Base-by-base conservation (phyloP, 2,329 filamentous ascomycete genomes). In the Microascus cirrosus region DNA sequence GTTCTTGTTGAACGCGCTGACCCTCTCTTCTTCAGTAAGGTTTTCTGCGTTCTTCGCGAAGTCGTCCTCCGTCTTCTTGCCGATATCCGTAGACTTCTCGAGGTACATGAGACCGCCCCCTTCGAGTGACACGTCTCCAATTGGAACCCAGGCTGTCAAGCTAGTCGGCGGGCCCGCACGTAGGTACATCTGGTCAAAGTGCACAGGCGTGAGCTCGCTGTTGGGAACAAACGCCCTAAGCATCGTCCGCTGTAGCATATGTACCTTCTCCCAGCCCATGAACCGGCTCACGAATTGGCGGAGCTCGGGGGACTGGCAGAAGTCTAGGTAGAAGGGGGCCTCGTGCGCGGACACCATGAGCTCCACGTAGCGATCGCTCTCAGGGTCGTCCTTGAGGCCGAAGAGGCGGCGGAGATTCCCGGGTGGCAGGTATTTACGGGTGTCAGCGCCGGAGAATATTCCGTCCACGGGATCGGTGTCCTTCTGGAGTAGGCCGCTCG, bases 81-180 rank as follows among this genome's bases (percentile, higher is more conserved):
- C 80, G 34, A 55, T 50, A 20, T 54, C 12, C 13, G 63, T 62
- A 66, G 74, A 72, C 52, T 77, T 69, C 61, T 84, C 81, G 1
- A 84, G 69, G 60, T 84, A 85, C 1, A 84, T 82, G 57, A 85
- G 64, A 0, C 82, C 81, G 5, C 82, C 81, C 0, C 82, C 81
- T 53, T 77, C 74, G 5, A 83, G 57, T 22, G 72, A 70, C 3
- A 83, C 65, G 63, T 82, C 77, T 0, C 79, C 79, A 61, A 83
- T 79, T 0, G 80, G 77, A 0, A 83, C 75, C 80, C 80, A 84
- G 0, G 78, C 80, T 3, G 80, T 83, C 0, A 83, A 68, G 34
- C 73, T 75, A 0, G 78, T 80, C 1, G 77, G 74, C 55, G 81
- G 79, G 1, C 80, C 81, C 63, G 81, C 65, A 1, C 79, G 66